Base-by-base conservation (phyloP, 1,284 basidiomycete species). In the Trichosporon sp. region DNA sequence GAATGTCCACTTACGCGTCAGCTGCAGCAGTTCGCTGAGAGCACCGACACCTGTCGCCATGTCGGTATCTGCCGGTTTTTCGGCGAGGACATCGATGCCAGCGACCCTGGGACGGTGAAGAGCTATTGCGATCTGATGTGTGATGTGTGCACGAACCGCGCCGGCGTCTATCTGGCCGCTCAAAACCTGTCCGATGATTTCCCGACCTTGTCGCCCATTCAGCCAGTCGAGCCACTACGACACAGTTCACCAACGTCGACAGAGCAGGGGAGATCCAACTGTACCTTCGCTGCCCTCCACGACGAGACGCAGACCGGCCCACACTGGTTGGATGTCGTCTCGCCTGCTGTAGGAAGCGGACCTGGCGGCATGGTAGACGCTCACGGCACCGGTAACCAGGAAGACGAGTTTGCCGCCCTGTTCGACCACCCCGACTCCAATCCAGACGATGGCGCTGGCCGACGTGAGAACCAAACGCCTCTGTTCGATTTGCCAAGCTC, bases 51-150 rank as follows among this genome's bases (percentile, higher is more conserved):
- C 2, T 95, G 93, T 79, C 86, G 93, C 43, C 93, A 96, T 84
- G 85, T 94, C 31, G 86, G 87, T 2, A 90, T 94, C 70, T 94
- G 93, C 77, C 88, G 89, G 56, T 94, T 92, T 79, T 94, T 96
- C 77, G 93, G 91, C 80, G 78, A 81, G 2, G 88, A 93, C 56
- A 87, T 91, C 74, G 79, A 84, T 2, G 82, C 79, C 4, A 26
- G 26, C 26, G 86, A 91, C 73, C 74, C 84, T 1, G 85, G 85
- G 5, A 75, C 86, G 4, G 80, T 87, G 67, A 86, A 87, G 70
- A 78, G 80, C 2, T 90, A 92, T 75, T 96, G 93, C 77, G 82
- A 90, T 70, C 85, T 86, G 51, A 93, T 94, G 91, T 96, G 93
- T 77, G 93, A 95, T 82, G 93, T 93, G 77, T 82, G 81, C 63